A percentile compares a stretch with the other conserved stretches of the same genome.
Evolutionary conservation across 805 yeast genomes (phyloP).

Genomic region (Starmerella khaoyaiensis): DNA sequence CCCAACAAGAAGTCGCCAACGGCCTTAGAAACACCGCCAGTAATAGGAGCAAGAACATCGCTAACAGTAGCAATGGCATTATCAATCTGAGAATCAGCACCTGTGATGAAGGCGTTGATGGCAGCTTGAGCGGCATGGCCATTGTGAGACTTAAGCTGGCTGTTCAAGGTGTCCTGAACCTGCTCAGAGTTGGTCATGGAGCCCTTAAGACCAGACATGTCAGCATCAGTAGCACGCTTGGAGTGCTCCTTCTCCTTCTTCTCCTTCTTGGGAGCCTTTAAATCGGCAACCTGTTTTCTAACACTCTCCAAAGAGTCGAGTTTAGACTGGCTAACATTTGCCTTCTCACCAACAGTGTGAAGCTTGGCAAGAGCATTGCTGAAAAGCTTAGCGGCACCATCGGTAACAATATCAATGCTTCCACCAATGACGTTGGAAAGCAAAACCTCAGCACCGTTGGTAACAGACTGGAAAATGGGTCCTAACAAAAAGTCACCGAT

Average conservation of each 20-base stretch:
- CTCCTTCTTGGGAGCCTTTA: constrained; percentile 4
- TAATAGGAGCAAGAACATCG: constrained; percentile 10
- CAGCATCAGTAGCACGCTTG: constrained; percentile 15
- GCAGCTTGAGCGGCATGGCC: constrained; percentile 23
- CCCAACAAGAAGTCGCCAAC: constrained; percentile 21
- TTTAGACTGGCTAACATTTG: constrained; percentile 7
- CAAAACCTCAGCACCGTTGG: constrained; percentile 26
- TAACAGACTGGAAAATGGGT: constrained; percentile 24
- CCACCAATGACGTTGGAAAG: constrained; percentile 24
- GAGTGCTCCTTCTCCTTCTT: constrained; percentile 1
- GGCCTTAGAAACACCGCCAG: constrained; percentile 16
- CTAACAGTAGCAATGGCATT: constrained; percentile 22
- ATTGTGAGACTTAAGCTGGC: constrained; percentile 17
- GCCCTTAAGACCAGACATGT: constrained; percentile 18
- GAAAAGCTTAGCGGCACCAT: constrained; percentile 21
- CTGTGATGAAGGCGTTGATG: constrained; percentile 24
- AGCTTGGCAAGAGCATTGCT: constrained; percentile 18
- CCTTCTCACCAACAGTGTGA: constrained; percentile 19
- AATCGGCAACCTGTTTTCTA: constrained; percentile 17
- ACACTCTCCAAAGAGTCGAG: constrained; percentile 11
- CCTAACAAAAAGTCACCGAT: constrained; percentile 23
- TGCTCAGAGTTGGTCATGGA: constrained; percentile 19
- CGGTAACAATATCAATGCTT: constrained; percentile 21
- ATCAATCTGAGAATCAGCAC: constrained; percentile 28
- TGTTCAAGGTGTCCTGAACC: constrained; percentile 18